phyloP scores from a whole-genome alignment of 2,329 filamentous ascomycete genomes.

The Pseudocercospora macadamiae region DNA sequence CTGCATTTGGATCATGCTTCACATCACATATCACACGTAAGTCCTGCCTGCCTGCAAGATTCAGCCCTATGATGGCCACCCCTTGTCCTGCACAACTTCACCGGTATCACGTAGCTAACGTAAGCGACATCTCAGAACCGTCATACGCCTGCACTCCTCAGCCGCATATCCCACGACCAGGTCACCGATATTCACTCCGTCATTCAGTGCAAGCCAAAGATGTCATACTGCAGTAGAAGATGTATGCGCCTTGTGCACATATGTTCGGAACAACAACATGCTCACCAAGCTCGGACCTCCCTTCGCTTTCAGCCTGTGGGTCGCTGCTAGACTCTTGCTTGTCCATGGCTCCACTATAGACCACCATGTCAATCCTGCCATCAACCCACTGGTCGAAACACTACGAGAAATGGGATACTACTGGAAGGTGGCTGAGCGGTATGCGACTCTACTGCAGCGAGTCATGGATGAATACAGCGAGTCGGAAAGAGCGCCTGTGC shows the following conservation, averaged over 20 bases:
- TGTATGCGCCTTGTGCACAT: slow-evolving; percentile 76
- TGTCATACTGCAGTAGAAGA: slow-evolving; percentile 83
- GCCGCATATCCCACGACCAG: slow-evolving; percentile 89
- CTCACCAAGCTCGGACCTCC: slow-evolving; percentile 82
- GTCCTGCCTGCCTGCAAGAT: slow-evolving; percentile 31
- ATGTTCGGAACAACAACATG: slow-evolving; percentile 74
- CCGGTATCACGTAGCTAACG: slow-evolving; percentile 26
- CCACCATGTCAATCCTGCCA: slow-evolving; percentile 76
- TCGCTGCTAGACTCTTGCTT: slow-evolving; percentile 80
- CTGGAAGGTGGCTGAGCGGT: slow-evolving; percentile 84
- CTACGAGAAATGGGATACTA: slow-evolving; percentile 78
- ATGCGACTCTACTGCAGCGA: slow-evolving; percentile 75
- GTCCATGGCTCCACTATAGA: slow-evolving; percentile 91
- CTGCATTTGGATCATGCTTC: slow-evolving; percentile 87
- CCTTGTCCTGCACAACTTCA: background rate
- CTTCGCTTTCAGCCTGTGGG: slow-evolving; percentile 92
- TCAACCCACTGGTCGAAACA: slow-evolving; percentile 79
- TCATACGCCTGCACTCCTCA: slow-evolving; percentile 88
- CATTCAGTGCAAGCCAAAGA: slow-evolving; percentile 79
- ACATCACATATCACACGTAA: slow-evolving; percentile 84
- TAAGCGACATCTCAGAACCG: slow-evolving; percentile 55
- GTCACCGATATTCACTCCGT: slow-evolving; percentile 86
- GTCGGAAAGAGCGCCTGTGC: slow-evolving; percentile 63
- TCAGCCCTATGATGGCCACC: slow-evolving; percentile 3
- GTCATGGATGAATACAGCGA: slow-evolving; percentile 86